Evolutionary conservation across 78 protist genomes (phyloP), one percentile per base, ranked within the genome.

Genomic region (Andalucia godoyi): DNA sequence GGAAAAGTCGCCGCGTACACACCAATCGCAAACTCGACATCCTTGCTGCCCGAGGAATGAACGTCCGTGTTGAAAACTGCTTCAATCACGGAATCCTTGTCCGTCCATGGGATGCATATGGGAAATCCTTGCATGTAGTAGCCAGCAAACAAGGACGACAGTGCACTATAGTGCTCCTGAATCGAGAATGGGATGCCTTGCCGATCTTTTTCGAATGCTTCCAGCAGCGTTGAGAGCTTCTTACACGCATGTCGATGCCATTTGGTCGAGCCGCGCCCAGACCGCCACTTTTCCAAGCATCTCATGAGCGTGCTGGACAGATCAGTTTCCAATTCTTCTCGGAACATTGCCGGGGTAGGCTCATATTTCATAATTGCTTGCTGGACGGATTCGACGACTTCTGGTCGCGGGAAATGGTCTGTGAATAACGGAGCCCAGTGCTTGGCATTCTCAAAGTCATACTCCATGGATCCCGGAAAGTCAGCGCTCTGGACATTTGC

Each of bases 1-100:
- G 66, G 69, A 39, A 60, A 72, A 6, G 77, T 25, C 18, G 13
- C 27, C 25, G 49, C 77, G 33, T 72, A 46, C 21, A 72, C 77
- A 2, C 58, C 53, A 10, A 72, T 21, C 2, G 59, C 53, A 42
- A 72, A 72, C 67, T 54, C 54, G 33, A 47, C 67, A 9, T 13
- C 25, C 34, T 41, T 30, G 12, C 54, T 42, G 43, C 33, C 54
- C n/a, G 6, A 36, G 49, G 1, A 3, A 18, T 34, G 42, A 37
- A 68, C 13, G 10, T 21, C 6, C 25, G 51, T 51, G n/a, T 18
- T 39, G 25, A 12, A 18, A 25, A 68, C 61, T 32, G 33, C 40
- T 21, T 33, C 32, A n/a, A 39, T 38, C 2, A 72, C 27, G 15
- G 15, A 5, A 9, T 58, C 50, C 4, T 42, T 17, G 42, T 72